Conservation (phyloP, 1,284 basidiomycete genomes). For the Cutaneotrichosporon sp. region DNA sequence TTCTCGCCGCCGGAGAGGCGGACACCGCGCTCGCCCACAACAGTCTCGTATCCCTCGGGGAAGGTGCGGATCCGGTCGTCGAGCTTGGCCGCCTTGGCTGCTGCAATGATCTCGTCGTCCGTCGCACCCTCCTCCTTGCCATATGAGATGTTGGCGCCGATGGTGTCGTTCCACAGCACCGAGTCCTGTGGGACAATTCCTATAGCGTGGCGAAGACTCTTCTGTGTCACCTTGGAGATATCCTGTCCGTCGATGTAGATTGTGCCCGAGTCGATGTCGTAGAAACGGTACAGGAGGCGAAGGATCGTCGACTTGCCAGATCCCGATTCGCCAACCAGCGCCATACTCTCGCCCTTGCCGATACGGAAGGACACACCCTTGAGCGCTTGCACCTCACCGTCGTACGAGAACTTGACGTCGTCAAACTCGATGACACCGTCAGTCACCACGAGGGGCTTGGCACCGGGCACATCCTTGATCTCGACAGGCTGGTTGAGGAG, state of each 20-base stretch:
- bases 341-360: conserved; percentile 90
- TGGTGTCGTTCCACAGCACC: conserved; percentile 90
- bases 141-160: conserved; percentile 91
- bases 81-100: conserved; percentile 77
- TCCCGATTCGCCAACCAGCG: conserved; percentile 91
- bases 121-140: conserved; percentile 70
- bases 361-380: conserved; percentile 79
- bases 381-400: conserved; percentile 81
- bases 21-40: conserved; percentile 92
- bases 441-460: conserved; percentile 64
- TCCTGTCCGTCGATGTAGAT: conserved; percentile 78
- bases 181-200: conserved; percentile 98
- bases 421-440: conserved; percentile 91
- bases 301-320: conserved; percentile 96
- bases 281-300: conserved; percentile 89
- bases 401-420: conserved; percentile 86
- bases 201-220: conserved; percentile 69
- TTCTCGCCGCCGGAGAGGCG: conserved; percentile 99
- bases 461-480: conserved; percentile 64
- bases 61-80: conserved; percentile 73
- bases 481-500: conserved; percentile 79
- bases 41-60: conserved; percentile 75
- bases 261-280: conserved; percentile 71
- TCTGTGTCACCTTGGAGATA: conserved; percentile 67
- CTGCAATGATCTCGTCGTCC: conserved; percentile 83